Percentiles rank a stretch among this genome's conserved stretches.
Evolutionary conservation across 176 grass and related monocot genomes (phyloP).

Genomic region (Rhynchospora tenuis): DNA sequence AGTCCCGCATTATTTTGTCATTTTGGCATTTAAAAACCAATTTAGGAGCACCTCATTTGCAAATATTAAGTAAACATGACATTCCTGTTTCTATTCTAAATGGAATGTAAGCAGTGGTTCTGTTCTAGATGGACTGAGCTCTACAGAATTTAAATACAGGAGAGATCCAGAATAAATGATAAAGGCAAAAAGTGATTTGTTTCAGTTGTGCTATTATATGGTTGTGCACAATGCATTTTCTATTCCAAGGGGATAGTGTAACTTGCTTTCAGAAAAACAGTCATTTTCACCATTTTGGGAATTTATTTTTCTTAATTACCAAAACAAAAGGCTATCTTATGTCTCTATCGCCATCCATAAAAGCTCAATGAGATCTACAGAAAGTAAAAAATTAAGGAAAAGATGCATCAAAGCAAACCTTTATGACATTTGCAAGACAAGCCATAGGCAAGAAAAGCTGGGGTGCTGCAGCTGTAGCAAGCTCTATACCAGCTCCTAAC

Average conservation of each 20-base stretch:
- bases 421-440: conserved; percentile 86
- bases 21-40: not conserved
- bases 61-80: not conserved
- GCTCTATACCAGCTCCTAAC: conserved; percentile 93
- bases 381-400: not conserved
- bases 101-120: conserved; percentile 1
- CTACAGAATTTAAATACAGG: not conserved
- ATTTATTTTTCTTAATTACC: not conserved
- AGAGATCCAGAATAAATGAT: not conserved
- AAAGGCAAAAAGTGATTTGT: not conserved
- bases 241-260: not conserved
- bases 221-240: not conserved
- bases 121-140: not conserved
- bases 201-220: not conserved
- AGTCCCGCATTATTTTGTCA: not conserved
- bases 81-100: not conserved
- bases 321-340: not conserved
- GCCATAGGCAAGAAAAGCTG: conserved; percentile 98
- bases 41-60: not conserved
- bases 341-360: not conserved
- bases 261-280: not conserved
- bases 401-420: conserved; percentile 33
- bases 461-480: conserved; percentile 81
- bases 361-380: not conserved
- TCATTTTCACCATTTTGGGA: not conserved